A percentile compares a stretch with the other conserved stretches of the same genome.
phyloP scores from a whole-genome alignment of 2,329 filamentous ascomycete species.

The Colletotrichum sp. region DNA sequence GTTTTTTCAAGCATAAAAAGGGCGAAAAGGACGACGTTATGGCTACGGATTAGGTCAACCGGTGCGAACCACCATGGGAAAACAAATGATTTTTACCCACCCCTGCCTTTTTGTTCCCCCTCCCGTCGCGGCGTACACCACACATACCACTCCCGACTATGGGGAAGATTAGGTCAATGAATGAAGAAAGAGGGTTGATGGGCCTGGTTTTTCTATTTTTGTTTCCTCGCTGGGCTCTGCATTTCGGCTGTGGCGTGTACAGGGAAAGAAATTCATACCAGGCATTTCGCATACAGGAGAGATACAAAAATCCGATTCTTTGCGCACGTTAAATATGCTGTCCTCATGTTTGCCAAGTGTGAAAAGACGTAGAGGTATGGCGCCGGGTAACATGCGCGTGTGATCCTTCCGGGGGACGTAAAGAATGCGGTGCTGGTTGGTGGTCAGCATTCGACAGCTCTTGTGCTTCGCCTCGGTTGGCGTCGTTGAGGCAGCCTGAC shows the following conservation, averaged over 20 bases:
- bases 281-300: slow-evolving; percentile 54
- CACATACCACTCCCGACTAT: not conserved
- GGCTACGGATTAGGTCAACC: slow-evolving; percentile 24
- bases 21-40: slow-evolving; percentile 23
- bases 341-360: too few relatives aligned
- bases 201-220: slow-evolving; percentile 25
- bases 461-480: too few relatives aligned
- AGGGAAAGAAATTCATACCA: slow-evolving; percentile 51
- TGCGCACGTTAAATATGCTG: slow-evolving; percentile 7
- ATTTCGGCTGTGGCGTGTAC: slow-evolving; percentile 60
- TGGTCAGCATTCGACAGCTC: too few relatives aligned
- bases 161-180: not conserved
- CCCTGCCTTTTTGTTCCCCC: not conserved
- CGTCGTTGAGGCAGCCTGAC: too few relatives aligned
- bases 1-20: slow-evolving; percentile 20
- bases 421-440: too few relatives aligned
- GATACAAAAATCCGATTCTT: slow-evolving; percentile 32
- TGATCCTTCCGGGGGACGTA: too few relatives aligned
- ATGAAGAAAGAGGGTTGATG: slow-evolving; percentile 11
- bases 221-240: slow-evolving; percentile 50
- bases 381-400: too few relatives aligned
- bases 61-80: slow-evolving; percentile 20
- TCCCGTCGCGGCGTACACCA: not conserved
- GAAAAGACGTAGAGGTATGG: too few relatives aligned
- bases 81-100: not conserved